Conservation (phyloP, 1,284 basidiomycete genomes). For the Cryptococcus amylolentus region DNA sequence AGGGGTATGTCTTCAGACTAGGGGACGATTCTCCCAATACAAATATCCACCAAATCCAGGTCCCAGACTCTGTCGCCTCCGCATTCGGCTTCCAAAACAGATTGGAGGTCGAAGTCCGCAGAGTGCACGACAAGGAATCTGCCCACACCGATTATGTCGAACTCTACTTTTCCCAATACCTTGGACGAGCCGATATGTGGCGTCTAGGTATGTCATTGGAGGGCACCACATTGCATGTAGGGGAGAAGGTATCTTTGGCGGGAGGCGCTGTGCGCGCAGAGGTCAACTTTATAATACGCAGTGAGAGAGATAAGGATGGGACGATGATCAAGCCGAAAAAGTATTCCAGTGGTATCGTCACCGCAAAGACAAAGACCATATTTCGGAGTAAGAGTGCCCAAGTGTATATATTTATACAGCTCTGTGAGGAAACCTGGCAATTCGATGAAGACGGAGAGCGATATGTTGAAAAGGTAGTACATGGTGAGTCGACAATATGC, state of each 20-base stretch:
- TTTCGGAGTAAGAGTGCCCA: conserved; percentile 89
- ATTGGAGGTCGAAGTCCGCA: conserved; percentile 44
- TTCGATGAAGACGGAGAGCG: conserved; percentile 95
- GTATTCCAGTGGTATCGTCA: conserved; percentile 77
- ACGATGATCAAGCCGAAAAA: conserved; percentile 15
- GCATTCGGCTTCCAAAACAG: conserved; percentile 48
- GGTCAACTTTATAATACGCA: conserved; percentile 64
- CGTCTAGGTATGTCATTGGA: conserved; percentile 68
- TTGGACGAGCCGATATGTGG: conserved; percentile 93
- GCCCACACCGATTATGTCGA: conserved; percentile 78
- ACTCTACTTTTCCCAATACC: conserved; percentile 85
- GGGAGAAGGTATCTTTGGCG: conserved; percentile 55
- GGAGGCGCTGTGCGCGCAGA: conserved; percentile 70
- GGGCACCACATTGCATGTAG: conserved; percentile 55
- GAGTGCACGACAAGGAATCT: conserved; percentile 52
- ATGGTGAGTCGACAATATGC: conserved; percentile 50
- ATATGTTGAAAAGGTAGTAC: conserved; percentile 93
- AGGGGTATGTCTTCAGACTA: conserved; percentile 42
- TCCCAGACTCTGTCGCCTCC: conserved; percentile 39
- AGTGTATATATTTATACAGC: conserved; percentile 83
- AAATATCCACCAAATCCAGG: conserved; percentile 41
- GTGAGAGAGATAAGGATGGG: conserved; percentile 24
- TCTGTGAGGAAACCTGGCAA: conserved; percentile 93
- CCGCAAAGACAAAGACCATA: conserved; percentile 77
- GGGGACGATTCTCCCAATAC: conserved; percentile 35